Conservation (phyloP, 2,329 filamentous ascomycete species). For the Arthrobotrys iridis region DNA sequence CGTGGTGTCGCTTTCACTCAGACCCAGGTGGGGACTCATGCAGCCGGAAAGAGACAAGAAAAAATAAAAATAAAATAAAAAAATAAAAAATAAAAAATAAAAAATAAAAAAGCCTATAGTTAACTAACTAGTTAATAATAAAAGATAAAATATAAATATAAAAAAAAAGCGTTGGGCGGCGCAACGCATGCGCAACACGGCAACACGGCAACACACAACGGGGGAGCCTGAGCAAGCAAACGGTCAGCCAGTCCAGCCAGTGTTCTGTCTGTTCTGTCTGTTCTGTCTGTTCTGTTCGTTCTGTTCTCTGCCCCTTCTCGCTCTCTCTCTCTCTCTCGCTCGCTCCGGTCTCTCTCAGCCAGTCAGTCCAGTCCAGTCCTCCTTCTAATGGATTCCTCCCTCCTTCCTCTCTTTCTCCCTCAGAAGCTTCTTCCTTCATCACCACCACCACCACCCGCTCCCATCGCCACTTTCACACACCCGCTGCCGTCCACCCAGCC, state of each 20-base stretch:
- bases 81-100: not conserved
- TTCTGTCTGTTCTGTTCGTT: constrained; percentile 7
- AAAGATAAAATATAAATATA: too few species aligned
- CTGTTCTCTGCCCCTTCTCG: not conserved
- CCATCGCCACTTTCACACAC: constrained; percentile 11
- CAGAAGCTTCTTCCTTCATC: constrained; percentile 78
- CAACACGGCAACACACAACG: not conserved
- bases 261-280: not conserved
- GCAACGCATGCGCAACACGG: not conserved
- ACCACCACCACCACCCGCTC: constrained; percentile 64
- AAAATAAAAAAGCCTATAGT: not conserved
- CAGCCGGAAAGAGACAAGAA: too few species aligned
- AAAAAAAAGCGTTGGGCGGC: not conserved
- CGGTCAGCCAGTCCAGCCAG: not conserved
- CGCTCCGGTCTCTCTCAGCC: not conserved
- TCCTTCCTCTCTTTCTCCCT: constrained; percentile 67
- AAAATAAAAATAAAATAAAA: not conserved
- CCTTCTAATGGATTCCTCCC: constrained; percentile 23
- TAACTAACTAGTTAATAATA: not conserved
- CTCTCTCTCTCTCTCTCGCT: constrained; percentile 2
- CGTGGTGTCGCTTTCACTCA: not conserved
- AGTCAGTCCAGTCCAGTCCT: not conserved
- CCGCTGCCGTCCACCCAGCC: constrained; percentile 41
- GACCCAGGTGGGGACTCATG: not conserved
- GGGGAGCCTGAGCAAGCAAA: not conserved